Conservation (phyloP, 306 rosid species). For the Aeschynomene evenia region DNA sequence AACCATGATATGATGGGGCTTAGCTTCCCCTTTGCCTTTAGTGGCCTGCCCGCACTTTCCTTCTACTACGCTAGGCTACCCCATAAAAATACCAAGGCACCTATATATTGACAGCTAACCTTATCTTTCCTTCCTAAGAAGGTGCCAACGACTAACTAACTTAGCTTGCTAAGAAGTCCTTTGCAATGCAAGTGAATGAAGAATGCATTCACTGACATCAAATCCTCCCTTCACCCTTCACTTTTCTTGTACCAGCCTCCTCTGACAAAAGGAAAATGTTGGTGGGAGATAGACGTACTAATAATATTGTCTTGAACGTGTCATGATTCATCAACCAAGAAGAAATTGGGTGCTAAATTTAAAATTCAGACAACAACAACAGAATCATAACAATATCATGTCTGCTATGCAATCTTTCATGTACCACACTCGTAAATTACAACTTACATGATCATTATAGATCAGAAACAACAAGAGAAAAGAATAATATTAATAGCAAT, state of each 20-base stretch:
- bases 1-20: too few relatives aligned
- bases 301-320: background rate
- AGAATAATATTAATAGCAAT: background rate
- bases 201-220: background rate
- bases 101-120: too few relatives aligned
- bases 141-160: background rate
- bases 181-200: background rate
- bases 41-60: too few relatives aligned
- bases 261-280: too few relatives aligned
- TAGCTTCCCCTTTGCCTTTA: too few relatives aligned
- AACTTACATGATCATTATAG: slow-evolving; percentile 29
- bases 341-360: background rate
- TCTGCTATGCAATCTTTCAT: slow-evolving; percentile 20
- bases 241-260: too few relatives aligned
- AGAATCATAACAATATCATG: background rate
- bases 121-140: background rate
- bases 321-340: background rate
- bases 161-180: background rate
- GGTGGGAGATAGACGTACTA: background rate
- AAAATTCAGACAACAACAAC: background rate
- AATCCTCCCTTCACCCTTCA: background rate
- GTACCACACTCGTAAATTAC: slow-evolving; percentile 34
- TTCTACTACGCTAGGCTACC: too few relatives aligned
- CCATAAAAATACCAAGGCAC: too few relatives aligned
- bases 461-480: background rate